Percentiles rank a stretch among this genome's conserved stretches.
Evolutionary conservation across 2,329 filamentous ascomycete genomes (phyloP).

Genomic region (Nothophoma quercina): DNA sequence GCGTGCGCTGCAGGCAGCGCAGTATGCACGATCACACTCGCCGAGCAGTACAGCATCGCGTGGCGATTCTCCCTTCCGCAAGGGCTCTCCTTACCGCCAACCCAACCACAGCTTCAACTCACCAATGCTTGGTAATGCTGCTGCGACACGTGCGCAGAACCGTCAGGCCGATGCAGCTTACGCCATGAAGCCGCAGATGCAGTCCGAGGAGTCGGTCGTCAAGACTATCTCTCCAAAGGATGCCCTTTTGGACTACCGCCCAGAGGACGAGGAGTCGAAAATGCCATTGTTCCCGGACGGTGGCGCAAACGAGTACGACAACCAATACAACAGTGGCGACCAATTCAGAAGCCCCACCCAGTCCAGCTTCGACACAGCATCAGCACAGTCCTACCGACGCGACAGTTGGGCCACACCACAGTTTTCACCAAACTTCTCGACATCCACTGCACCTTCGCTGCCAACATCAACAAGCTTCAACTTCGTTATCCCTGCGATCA

Average conservation of each 20-base stretch:
- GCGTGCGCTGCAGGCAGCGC: constrained; percentile 80
- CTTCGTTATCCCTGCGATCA: constrained; percentile 55
- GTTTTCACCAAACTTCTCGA: constrained; percentile 44
- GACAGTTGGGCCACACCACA: constrained; percentile 48
- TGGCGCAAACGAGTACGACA: constrained; percentile 60
- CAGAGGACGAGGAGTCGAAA: constrained; percentile 72
- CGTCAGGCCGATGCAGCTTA: constrained; percentile 65
- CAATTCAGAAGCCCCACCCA: constrained; percentile 49
- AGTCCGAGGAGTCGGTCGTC: constrained; percentile 56
- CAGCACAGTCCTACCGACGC: constrained; percentile 42
- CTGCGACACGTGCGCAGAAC: constrained; percentile 69
- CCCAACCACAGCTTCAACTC: constrained; percentile 53
- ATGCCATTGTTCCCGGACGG: constrained; percentile 77
- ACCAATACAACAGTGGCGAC: constrained; percentile 53
- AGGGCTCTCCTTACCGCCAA: constrained; percentile 63
- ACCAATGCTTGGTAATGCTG: constrained; percentile 61
- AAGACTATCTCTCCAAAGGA: constrained; percentile 97
- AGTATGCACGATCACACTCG: constrained; percentile 70
- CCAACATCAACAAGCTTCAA: constrained; percentile 51
- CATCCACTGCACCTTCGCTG: constrained; percentile 39
- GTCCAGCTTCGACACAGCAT: constrained; percentile 46
- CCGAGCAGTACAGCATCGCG: constrained; percentile 62
- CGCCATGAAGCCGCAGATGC: constrained; percentile 51
- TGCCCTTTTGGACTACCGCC: constrained; percentile 84
- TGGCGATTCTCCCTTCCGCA: constrained; percentile 82